These are phyloP conservation scores for Huntiella moniliformis DNA, from an alignment of 2,329 filamentous ascomycete genomes.

Conservation along the genomic window DNA sequence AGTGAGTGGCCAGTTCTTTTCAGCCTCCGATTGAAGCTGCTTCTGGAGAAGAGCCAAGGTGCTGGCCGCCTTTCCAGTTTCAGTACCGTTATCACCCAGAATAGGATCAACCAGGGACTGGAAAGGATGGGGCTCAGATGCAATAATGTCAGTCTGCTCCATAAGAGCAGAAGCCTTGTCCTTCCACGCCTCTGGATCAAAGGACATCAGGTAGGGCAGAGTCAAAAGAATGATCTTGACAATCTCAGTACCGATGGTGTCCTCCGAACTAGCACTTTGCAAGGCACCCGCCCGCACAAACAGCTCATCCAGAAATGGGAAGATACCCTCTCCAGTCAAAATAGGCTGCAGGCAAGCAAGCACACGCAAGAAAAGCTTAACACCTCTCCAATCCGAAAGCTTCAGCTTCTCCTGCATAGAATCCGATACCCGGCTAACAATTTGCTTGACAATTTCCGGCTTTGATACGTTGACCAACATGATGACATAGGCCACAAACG, in stretches of 20 bases:
- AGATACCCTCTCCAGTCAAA: slow-evolving; percentile 69
- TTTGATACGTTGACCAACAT: slow-evolving; percentile 63
- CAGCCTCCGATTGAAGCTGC: slow-evolving; percentile 63
- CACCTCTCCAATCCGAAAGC: slow-evolving; percentile 66
- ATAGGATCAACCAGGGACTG: slow-evolving; percentile 72
- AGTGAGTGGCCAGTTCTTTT: slow-evolving; percentile 53
- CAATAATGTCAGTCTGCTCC: slow-evolving; percentile 89
- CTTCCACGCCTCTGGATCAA: slow-evolving; percentile 49
- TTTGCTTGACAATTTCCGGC: slow-evolving; percentile 51
- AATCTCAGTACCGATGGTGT: slow-evolving; percentile 65
- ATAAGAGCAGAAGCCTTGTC: slow-evolving; percentile 61
- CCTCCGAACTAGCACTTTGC: slow-evolving; percentile 81
- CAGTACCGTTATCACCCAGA: slow-evolving; percentile 41
- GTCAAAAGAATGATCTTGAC: slow-evolving; percentile 94
- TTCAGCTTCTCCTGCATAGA: slow-evolving; percentile 49
- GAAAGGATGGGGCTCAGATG: slow-evolving; percentile 67
- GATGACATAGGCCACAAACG: slow-evolving; percentile 72
- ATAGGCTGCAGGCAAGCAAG: slow-evolving; percentile 69
- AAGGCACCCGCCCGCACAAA: slow-evolving; percentile 81
- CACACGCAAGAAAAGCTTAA: slow-evolving; percentile 80
- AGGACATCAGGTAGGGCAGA: slow-evolving; percentile 72
- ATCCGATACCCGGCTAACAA: slow-evolving; percentile 44
- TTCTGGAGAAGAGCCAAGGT: slow-evolving; percentile 67
- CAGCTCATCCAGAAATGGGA: slow-evolving; percentile 71
- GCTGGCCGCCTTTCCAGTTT: slow-evolving; percentile 44